Base-by-base conservation (phyloP, 2,329 filamentous ascomycete species). In the Chrysosporium keratinophilum region DNA sequence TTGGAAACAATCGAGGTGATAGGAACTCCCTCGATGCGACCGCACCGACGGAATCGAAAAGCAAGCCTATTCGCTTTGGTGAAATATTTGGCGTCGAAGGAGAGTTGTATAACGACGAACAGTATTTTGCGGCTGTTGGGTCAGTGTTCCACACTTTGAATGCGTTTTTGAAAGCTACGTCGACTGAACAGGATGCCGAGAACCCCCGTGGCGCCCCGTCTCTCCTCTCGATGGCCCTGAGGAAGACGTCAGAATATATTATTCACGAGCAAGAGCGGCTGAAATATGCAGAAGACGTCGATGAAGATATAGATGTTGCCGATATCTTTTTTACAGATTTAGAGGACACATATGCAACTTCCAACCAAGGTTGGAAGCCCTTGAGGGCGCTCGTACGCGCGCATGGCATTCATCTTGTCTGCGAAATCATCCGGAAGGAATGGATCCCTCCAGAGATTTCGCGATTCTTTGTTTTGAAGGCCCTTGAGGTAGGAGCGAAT, bases 321-420 rank as follows among this genome's bases (percentile, higher is more conserved):
- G 65, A 70, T 61, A 64, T 63, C 48, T 70, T 72, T 54, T 71
- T 71, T 56, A 71, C 69, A 5, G 69, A 73, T 54, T 54, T 73
- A 49, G 70, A 73, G 55, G 58, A 62, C 31, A 64, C 65, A 47
- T 73, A 71, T 60, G 65, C 68, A 1, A 63, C 65, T 11, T 35
- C 50, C 43, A 63, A 63, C 20, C 56, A 57, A 54, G 69, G 69
- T 17, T 73, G 70, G 70, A 64, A 60, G 48, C 70, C 70, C 40
- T 61, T 73, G 14, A 69, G 68, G 20, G 66, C 70, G 56, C 67
- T 69, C 50, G 69, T 70, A 31, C 69, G 70, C 19, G 63, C 68
- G 1, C 69, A 71, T 56, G 70, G 70, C 10, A 67, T 72, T 40
- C 60, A 64, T 54, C 53, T 72, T 48, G 62, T 73, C 15, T 67